Evolutionary conservation across 1,139 yeast genomes (phyloP), one percentile per base, ranked within the genome.

Genomic region (Lodderomyces oxycetoniae): DNA sequence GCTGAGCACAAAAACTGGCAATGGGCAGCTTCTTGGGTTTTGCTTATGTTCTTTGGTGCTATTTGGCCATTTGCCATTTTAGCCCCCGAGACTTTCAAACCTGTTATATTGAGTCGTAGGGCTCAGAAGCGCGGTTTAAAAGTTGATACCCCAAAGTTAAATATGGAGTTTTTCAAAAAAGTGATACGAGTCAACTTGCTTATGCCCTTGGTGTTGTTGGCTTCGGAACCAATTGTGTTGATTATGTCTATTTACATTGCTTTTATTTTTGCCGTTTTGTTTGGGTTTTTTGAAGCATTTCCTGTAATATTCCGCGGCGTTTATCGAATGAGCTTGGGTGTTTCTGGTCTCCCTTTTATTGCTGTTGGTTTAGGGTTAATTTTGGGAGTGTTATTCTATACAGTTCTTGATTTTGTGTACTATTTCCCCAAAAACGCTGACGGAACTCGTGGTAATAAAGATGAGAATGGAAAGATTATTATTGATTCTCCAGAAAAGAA

Each of bases 241-340:
- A 71, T 78, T 19, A 73, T 81, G 54, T 76, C 85, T 15, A 53
- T 79, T 32, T 81, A 81, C 54, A 73, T 79, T 42, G 81, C 88
- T 0, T 80, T 81, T 49, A 71, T 81, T 28, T 81, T 80, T 60
- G 87, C 88, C 0, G 86, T 82, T 3, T 61, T 82, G 40, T 82
- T 80, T 46, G 88, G 86, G 0, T 81, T 80, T 63, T 81, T 82
- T 49, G 89, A 81, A 55, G 87, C 88, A 2, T 80, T 71, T 58
- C 89, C 89, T 15, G 72, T 80, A 34, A 80, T 81, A 42, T 82
- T 80, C 59, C 62, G 74, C 48, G 82, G 81, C 23, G 73, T 67
- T 16, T 79, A 82, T 53, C 49, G 46, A 4, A 77, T 80, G 84
- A 52, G 52, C 24, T 45, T 63, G 7, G 89, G 87, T 39, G 58